Base-by-base conservation (phyloP, 805 yeast genomes). In the Komagataella mondaviorum region DNA sequence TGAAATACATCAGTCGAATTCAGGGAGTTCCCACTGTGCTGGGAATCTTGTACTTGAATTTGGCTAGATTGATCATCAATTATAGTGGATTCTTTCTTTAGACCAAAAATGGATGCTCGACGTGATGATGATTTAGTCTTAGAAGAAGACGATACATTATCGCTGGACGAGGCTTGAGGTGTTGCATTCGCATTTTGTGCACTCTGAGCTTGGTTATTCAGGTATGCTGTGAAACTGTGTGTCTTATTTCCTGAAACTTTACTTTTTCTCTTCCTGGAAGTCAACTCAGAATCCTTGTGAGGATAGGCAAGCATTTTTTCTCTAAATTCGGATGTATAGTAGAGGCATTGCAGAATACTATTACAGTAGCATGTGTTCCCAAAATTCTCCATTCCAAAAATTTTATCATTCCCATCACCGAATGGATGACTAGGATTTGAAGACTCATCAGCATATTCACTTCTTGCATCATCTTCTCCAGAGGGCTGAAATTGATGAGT, bases 281-380 rank as follows among this genome's bases (percentile, higher is more conserved):
- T 60, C 22, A 55, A 45, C 23, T 50, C 49, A 2, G 63, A 56
- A 46, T 64, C 67, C 49, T 69, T 65, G 6, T 59, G 55, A 3
- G 85, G 85, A 54, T 71, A 72, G 50, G 69, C 66, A 49, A 80
- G 63, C 1, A 85, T 62, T 51, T 72, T 73, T 16, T 71, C 65
- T 48, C 97, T 76, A 60, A 93, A 88, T 24, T 75, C 76, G 23
- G 76, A 73, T 3, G 91, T 76, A 67, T 85, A 83, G 70, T 78
- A 91, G 7, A 91, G 73, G 57, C 95, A 88, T 64, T 93, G 99
- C 22, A 93, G 68, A 30, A 93, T 86, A 7, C 96, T 88, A 59
- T 93, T 93, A 66, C 96, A 87, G 69, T 91, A 91, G 68, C 98
- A 93, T 0, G 97, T 89, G 63, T 89, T 84, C 2, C 95, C 96